Evolutionary conservation across 352 stramenopile genomes (phyloP).

Genomic region (Ophiocytium majus): DNA sequence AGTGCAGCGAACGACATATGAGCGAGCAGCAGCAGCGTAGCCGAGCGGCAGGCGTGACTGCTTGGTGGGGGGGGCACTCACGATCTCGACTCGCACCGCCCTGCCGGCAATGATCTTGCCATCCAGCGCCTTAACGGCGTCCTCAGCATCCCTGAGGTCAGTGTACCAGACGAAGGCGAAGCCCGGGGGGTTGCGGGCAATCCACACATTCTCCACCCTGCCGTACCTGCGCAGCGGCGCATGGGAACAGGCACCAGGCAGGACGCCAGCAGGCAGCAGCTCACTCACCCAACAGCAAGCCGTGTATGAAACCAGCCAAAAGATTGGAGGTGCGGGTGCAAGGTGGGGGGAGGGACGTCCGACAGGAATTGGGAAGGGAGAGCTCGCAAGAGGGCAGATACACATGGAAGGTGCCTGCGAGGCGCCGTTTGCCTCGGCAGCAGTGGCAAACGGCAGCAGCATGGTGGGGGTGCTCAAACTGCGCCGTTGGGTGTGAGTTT

Average conservation of each 20-base stretch:
- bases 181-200: constrained; percentile 54
- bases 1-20: no score
- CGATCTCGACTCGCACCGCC: constrained; percentile 57
- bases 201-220: constrained; percentile 18
- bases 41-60: no score
- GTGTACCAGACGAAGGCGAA: constrained; percentile 61
- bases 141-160: constrained; percentile 55
- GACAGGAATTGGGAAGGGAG: no score
- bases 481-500: no score
- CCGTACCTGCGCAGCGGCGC: background rate
- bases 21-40: no score
- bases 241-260: background rate
- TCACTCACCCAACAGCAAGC: background rate
- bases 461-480: no score
- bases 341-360: no score
- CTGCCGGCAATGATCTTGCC: constrained; percentile 54
- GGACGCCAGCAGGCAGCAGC: background rate
- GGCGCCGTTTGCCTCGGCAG: no score
- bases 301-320: background rate
- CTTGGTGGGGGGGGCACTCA: constrained; percentile 36
- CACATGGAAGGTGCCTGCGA: no score
- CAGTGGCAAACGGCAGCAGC: no score
- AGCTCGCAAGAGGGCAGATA: no score
- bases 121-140: constrained; percentile 57
- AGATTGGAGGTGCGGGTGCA: no score